Base-by-base conservation (phyloP, 1,284 basidiomycete species). In the Pulchroboletus neoregius region DNA sequence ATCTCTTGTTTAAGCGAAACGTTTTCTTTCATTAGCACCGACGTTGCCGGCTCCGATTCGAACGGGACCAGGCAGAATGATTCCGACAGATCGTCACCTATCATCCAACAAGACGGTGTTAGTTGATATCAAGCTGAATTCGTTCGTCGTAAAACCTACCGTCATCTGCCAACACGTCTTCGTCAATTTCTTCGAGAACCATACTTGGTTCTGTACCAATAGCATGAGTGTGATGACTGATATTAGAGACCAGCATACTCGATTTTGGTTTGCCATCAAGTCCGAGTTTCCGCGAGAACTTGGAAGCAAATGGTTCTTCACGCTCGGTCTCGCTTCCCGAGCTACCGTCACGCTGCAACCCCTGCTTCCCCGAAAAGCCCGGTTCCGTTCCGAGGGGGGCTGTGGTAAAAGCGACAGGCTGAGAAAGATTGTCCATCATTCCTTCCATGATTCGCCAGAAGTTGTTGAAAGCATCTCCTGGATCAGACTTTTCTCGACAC, bases 361-460 rank as follows among this genome's bases (percentile, higher is more conserved):
- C 45, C 45, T 57, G 61, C 32, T 58, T 60, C 18, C 53, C 49
- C 54, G 61, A 45, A 57, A 56, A 31, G 45, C 46, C 43, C 35
- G 59, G 43, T 56, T 69, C 70, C 15, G 72, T 70, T 30, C 76
- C 78, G 33, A 91, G 72, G 12, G 88, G 87, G 13, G 82, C 82
- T 3, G 85, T 87, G 6, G 87, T 80, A 60, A 91, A 91, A n/a
- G 88, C 88, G 18, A 91, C 85, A 2, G 87, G 87, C 57, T 88
- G 86, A 6, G 85, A 85, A 15, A 91, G 73, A 57, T 87, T 82
- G 56, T 90, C 86, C 38, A 90, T 66, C 77, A 88, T 83, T 36
- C 84, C 87, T 65, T 90, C 84, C 68, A 88, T 85, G 31, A 84
- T 86, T 57, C 78, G 82, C 88, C 88, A 91, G 58, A 90, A 91